A percentile compares a stretch with the other conserved stretches of the same genome.
phyloP scores from a whole-genome alignment of 202 grass and related monocot genomes.

The Hordeum pubiflorum region DNA sequence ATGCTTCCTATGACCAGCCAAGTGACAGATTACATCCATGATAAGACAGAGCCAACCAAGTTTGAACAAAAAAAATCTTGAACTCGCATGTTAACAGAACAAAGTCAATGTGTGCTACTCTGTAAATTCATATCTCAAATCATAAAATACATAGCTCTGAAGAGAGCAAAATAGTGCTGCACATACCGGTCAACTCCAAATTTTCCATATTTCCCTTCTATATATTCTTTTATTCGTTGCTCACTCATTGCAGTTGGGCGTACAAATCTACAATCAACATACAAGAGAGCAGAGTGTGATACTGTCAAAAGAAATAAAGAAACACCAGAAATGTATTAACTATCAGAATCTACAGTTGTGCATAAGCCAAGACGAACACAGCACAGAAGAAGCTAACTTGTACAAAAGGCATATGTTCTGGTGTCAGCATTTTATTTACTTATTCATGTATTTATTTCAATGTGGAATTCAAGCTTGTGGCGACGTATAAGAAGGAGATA shows the following conservation, averaged over 20 bases:
- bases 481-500: not conserved
- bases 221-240: slow-evolving; percentile 67
- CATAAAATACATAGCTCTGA: not conserved
- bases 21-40: not conserved
- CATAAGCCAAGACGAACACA: not conserved
- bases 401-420: not conserved
- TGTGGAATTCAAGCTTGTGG: not conserved
- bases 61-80: slow-evolving; percentile 12
- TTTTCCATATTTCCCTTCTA: slow-evolving; percentile 93
- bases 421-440: not conserved
- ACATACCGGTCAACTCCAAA: slow-evolving; percentile 84
- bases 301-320: slow-evolving; percentile 11
- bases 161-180: not conserved
- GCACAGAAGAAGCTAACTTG: not conserved
- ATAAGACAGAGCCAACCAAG: not conserved
- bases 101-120: not conserved
- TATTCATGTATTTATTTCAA: not conserved
- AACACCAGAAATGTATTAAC: slow-evolving; percentile 6
- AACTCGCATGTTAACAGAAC: not conserved
- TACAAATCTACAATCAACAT: slow-evolving; percentile 63
- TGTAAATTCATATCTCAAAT: slow-evolving; percentile 6
- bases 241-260: slow-evolving; percentile 63
- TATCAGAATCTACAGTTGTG: not conserved
- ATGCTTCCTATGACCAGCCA: not conserved
- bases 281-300: not conserved